Evolutionary conservation across 768 basidiomycete species (phyloP), one percentile per base, ranked within the genome.

Genomic region (Lactarius sp.): DNA sequence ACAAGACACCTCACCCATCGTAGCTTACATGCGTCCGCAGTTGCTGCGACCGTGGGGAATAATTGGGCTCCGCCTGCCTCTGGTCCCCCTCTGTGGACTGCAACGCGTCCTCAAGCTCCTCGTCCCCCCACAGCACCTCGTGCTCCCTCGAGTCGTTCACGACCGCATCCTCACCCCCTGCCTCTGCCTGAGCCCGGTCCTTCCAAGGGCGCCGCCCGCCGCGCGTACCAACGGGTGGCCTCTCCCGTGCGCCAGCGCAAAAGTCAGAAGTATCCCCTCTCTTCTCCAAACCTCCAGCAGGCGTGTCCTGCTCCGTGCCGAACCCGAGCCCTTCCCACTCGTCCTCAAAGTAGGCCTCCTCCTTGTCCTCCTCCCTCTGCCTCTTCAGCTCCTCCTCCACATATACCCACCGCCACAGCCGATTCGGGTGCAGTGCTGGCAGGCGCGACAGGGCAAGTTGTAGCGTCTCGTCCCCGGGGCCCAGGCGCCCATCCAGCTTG

Each of bases 271-370:
- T 4, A 22, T 52, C 27, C 18, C 20, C 14, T 16, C 34, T n/a
- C n/a, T 54, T n/a, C n/a, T 54, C 58, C 22, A 2, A 9, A 20
- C 37, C 47, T 44, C 3, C 44, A 4, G 2, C 18, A 2, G 18
- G 18, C 18, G 16, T n/a, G 18, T 59, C 50, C 16, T 10, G 0
- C 5, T 41, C 59, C 3, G 58, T 55, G 9, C 47, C 63, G 3
- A 64, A 64, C 33, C 63, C 58, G 8, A 64, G 53, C 20, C 53
- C 53, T 0, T 5, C 41, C 53, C 54, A 60, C 36, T 60, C 52
- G 4, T 20, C 37, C 27, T 57, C 56, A n/a, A 46, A n/a, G 34
- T 22, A 22, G 9, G 0, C 27, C 3, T 27, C 52, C 20, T 36
- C 27, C 34, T 18, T n/a, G 13, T 6, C 27, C 9, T 55, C 47